Evolutionary conservation across 441 rosid species (phyloP), one percentile per base, ranked within the genome.

Genomic region (Macaranga tanarius): DNA sequence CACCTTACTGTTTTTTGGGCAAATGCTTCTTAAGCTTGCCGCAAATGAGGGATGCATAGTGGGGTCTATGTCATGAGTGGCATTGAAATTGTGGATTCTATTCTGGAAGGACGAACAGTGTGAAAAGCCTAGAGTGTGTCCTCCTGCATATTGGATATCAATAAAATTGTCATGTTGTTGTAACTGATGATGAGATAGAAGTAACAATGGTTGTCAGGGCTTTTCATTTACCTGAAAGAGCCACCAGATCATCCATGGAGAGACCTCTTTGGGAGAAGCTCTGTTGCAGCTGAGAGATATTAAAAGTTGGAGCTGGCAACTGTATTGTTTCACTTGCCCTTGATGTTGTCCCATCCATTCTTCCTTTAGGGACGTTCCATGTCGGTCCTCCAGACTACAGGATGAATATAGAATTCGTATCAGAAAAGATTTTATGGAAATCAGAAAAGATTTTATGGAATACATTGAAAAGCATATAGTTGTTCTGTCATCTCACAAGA

Each of bases 71-170:
- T 88, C 84, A 4, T 75, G 76, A 15, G 81, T 86, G 58, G 88
- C 62, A 62, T 76, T 84, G 88, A 93, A 93, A 65, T 83, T 91
- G 82, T 91, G 9, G 86, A 87, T 62, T 75, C 84, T 28, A 55
- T 82, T 25, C 86, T 83, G 10, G 83, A 76, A 44, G 76, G 88
- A 86, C 78, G 89, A 77, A 81, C 87, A 76, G 58, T 84, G 80
- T 0, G 82, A 80, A 22, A 88, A 89, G 15, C 95, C 95, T 1
- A 89, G 79, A 7, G 98, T 91, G 73, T 93, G 98, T 58, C 91
- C 91, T 10, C 87, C 89, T 81, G 73, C 34, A 58, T 47, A 22
- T 12, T 40, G 11, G 15, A 0, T 1, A 69, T 16, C 26, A 57
- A 54, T 58, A 51, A 72, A 11, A 10, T 62, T 44, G 26, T 61